Evolutionary conservation across 305 asterid species (phyloP).

Genomic region (Plantago rigida): DNA sequence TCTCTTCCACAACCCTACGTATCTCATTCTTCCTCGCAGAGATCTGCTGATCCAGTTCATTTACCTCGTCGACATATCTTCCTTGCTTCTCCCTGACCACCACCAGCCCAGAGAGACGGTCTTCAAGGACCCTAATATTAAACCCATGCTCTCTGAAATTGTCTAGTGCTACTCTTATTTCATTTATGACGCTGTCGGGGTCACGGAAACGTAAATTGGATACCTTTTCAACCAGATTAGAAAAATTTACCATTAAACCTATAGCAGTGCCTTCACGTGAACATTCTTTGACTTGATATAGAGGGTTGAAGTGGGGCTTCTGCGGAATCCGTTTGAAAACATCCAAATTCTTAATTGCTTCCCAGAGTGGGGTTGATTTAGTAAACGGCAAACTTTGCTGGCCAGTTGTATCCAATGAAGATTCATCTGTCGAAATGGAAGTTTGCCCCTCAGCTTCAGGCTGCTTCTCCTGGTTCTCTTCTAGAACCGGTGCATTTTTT

Average conservation of each 20-base stretch:
- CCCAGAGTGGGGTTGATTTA: conserved; percentile 55
- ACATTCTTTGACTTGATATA: conserved; percentile 43
- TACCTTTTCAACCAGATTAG: conserved; percentile 44
- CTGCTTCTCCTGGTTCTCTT: conserved; percentile 28
- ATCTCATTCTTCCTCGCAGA: conserved; percentile 25
- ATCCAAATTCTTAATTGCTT: conserved; percentile 61
- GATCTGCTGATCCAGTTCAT: conserved; percentile 30
- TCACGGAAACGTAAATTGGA: conserved; percentile 37
- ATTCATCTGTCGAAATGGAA: conserved; percentile 20
- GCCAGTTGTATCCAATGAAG: conserved; percentile 21
- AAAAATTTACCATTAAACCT: conserved; percentile 61
- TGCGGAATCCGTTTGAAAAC: conserved; percentile 60
- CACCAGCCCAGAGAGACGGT: conserved; percentile 31
- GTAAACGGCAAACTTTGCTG: conserved; percentile 49
- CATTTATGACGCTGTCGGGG: conserved; percentile 38
- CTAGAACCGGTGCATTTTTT: conserved; percentile 17
- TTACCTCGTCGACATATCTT: conserved; percentile 27
- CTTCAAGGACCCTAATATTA: conserved; percentile 33
- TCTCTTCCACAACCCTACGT: conserved; percentile 33
- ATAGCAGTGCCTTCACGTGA: conserved; percentile 72
- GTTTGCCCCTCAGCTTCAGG: conserved; percentile 20
- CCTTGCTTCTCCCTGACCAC: conserved; percentile 34
- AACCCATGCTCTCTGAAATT: conserved; percentile 70
- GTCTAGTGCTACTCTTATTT: conserved; percentile 42
- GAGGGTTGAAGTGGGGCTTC: conserved; percentile 67